Evolutionary conservation across 208 protist genomes (phyloP).

Genomic region (Leishmania mexicana): DNA sequence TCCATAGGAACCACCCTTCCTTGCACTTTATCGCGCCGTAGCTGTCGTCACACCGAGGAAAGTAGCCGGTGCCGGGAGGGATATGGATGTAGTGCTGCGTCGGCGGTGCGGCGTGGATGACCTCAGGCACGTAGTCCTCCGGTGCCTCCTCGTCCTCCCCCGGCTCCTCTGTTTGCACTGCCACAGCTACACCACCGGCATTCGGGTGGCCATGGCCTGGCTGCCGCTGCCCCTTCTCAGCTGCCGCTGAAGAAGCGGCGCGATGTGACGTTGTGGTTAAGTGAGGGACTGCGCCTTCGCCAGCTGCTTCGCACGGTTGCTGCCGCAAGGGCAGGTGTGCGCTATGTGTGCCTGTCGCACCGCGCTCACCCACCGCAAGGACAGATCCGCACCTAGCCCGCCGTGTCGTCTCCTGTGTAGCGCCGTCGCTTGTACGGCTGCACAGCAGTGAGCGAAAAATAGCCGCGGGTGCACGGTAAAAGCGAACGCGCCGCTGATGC

Average conservation of each 20-base stretch:
- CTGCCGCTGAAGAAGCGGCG: not conserved
- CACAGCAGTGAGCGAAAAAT: slow-evolving; percentile 24
- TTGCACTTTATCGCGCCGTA: slow-evolving; percentile 77
- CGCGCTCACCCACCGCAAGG: not conserved
- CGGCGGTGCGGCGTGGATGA: slow-evolving; percentile 40
- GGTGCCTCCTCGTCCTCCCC: slow-evolving; percentile 38
- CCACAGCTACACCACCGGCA: not conserved
- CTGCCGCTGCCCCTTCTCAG: not conserved
- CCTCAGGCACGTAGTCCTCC: slow-evolving; percentile 44
- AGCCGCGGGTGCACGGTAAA: slow-evolving; percentile 22
- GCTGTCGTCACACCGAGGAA: slow-evolving; percentile 51
- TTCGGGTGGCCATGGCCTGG: not conserved
- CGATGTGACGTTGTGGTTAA: not conserved
- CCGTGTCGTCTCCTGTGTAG: not conserved
- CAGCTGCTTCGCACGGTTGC: not conserved
- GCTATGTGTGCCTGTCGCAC: not conserved
- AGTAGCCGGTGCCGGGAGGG: slow-evolving; percentile 81
- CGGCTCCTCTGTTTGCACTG: slow-evolving; percentile 12
- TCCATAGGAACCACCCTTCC: slow-evolving; percentile 84
- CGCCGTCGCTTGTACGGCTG: not conserved
- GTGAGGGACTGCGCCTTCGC: not conserved
- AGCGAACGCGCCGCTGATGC: slow-evolving; percentile 7
- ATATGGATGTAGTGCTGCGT: slow-evolving; percentile 37
- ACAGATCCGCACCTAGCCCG: not conserved
- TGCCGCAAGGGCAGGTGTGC: not conserved